Percentiles rank a stretch among this genome's conserved stretches.
phyloP scores from a whole-genome alignment of 2,329 filamentous ascomycete species.

The Alternaria gansuensis region DNA sequence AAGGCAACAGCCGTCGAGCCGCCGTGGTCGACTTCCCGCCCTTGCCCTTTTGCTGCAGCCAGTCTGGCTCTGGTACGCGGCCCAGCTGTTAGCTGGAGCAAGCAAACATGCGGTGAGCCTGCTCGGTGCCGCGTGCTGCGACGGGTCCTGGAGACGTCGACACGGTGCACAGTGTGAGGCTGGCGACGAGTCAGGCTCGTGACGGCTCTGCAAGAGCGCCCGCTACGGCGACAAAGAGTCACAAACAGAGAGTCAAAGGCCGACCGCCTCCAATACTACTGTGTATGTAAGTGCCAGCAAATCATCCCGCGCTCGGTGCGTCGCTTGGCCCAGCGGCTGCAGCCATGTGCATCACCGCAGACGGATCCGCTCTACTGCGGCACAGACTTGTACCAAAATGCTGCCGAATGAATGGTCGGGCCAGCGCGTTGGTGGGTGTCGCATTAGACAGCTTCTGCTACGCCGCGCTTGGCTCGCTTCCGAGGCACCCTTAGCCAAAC shows the following conservation, averaged over 20 bases:
- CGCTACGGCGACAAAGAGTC: slow-evolving; percentile 1
- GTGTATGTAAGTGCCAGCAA: slow-evolving; percentile 24
- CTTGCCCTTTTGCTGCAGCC: slow-evolving; percentile 49
- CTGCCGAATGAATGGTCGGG: slow-evolving; percentile 26
- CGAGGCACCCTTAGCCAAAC: slow-evolving; percentile 19
- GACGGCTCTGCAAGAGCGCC: slow-evolving; percentile 9
- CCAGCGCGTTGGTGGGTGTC: slow-evolving; percentile 21
- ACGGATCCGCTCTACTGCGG: slow-evolving; percentile 29
- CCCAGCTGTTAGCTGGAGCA: slow-evolving; percentile 32
- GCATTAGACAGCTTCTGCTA: slow-evolving; percentile 40
- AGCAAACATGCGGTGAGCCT: slow-evolving; percentile 38
- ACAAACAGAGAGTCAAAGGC: slow-evolving; percentile 9
- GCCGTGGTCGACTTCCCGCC: slow-evolving; percentile 41
- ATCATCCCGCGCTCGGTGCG: slow-evolving; percentile 25
- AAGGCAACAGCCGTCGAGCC: slow-evolving; percentile 40
- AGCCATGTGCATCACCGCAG: slow-evolving; percentile 29
- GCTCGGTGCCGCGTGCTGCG: slow-evolving; percentile 7
- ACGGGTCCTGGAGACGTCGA: slow-evolving; percentile 9
- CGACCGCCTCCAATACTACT: slow-evolving; percentile 19
- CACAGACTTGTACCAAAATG: slow-evolving; percentile 22
- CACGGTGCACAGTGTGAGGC: slow-evolving; percentile 5
- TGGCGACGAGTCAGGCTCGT: slow-evolving; percentile 28
- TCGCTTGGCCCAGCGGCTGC: slow-evolving; percentile 36
- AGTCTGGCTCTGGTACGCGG: slow-evolving; percentile 34
- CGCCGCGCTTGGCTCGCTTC: slow-evolving; percentile 30